A percentile compares a stretch with the other conserved stretches of the same genome.
phyloP scores from a whole-genome alignment of 768 basidiomycete genomes.

The Daedaleopsis nitida region DNA sequence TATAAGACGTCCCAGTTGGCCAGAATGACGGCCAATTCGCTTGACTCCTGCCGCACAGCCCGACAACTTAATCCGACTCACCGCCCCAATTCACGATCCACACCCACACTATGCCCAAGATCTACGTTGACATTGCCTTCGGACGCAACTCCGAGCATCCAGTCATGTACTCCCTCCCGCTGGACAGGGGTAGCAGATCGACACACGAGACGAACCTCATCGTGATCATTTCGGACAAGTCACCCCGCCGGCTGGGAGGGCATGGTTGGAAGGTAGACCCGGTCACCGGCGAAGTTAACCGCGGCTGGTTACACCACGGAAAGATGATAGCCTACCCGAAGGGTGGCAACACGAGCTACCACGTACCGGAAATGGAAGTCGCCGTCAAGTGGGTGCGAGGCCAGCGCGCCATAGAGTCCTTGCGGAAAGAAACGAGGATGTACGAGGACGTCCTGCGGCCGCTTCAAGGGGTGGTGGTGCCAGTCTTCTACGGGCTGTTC shows the following conservation, averaged over 20 bases:
- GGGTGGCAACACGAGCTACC: not conserved
- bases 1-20: no score
- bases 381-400: constrained; percentile 40
- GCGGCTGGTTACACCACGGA: constrained; percentile 10
- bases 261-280: constrained; percentile 6
- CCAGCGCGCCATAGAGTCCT: constrained; percentile 24
- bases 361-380: constrained; percentile 9
- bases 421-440: constrained; percentile 37
- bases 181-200: not conserved
- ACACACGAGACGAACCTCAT: not conserved
- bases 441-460: constrained; percentile 35
- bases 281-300: not conserved
- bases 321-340: not conserved
- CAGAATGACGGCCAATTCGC: no score
- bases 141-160: constrained; percentile 2
- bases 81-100: no score
- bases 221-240: constrained; percentile 1
- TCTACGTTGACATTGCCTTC: constrained; percentile 17
- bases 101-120: not conserved
- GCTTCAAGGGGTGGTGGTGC: constrained; percentile 43
- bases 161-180: constrained; percentile 11
- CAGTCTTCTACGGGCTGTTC: constrained; percentile 41
- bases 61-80: no score
- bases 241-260: constrained; percentile 2
- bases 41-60: no score